Evolutionary conservation across 805 yeast genomes (phyloP).

Genomic region (Metschnikowia reukaufii): DNA sequence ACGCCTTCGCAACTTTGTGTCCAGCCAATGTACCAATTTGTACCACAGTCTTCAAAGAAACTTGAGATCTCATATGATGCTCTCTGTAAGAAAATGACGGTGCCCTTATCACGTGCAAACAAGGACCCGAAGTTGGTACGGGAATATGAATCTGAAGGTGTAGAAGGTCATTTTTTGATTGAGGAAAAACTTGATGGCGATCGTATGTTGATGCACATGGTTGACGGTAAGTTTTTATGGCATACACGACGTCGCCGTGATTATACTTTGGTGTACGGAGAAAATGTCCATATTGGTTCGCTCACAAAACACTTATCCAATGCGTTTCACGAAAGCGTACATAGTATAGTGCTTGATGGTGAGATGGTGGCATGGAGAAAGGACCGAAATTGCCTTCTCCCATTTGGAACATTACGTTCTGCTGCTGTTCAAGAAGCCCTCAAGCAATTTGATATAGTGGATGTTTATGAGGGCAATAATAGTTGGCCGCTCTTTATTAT

Average conservation of each 20-base stretch:
- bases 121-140: slow-evolving; percentile 19
- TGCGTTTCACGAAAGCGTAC: slow-evolving; percentile 40
- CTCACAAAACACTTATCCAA: slow-evolving; percentile 51
- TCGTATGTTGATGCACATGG: slow-evolving; percentile 73
- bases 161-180: slow-evolving; percentile 50
- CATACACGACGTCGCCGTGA: slow-evolving; percentile 72
- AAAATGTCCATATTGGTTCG: slow-evolving; percentile 47
- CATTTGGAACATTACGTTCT: slow-evolving; percentile 78
- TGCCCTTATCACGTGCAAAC: slow-evolving; percentile 25
- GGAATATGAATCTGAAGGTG: slow-evolving; percentile 16
- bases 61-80: slow-evolving; percentile 49
- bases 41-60: slow-evolving; percentile 73
- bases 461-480: slow-evolving; percentile 27
- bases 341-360: slow-evolving; percentile 67
- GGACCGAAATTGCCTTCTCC: slow-evolving; percentile 52
- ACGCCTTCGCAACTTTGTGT: slow-evolving; percentile 41
- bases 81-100: slow-evolving; percentile 47
- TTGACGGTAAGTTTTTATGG: slow-evolving; percentile 40
- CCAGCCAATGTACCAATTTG: slow-evolving; percentile 55
- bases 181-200: slow-evolving; percentile 97
- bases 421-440: slow-evolving; percentile 59
- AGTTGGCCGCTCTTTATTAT: slow-evolving; percentile 57
- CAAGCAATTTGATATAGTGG: slow-evolving; percentile 30
- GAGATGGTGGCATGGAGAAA: slow-evolving; percentile 92
- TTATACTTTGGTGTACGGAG: slow-evolving; percentile 70